Conservation (phyloP, 2,329 filamentous ascomycete genomes). For the Venturia effusa region DNA sequence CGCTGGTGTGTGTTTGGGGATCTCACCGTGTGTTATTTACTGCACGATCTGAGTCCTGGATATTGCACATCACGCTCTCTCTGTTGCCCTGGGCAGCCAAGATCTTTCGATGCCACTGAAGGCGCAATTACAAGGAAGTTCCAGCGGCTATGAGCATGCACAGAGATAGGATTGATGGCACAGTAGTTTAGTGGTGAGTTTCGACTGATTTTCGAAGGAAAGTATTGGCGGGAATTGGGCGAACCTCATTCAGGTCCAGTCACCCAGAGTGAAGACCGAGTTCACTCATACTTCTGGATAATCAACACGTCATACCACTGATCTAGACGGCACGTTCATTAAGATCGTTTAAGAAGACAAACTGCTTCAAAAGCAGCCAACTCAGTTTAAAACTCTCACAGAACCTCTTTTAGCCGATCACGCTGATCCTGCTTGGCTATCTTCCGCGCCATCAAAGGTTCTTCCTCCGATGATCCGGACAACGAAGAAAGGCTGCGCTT, state of each 20-base stretch:
- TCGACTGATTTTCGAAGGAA: too few species aligned
- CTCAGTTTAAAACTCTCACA: background rate
- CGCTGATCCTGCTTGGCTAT: background rate
- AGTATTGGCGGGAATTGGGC: background rate
- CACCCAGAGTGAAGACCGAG: background rate
- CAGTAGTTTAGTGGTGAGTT: background rate
- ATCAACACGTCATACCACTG: background rate
- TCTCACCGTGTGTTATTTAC: background rate
- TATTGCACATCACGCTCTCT: background rate
- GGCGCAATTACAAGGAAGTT: background rate
- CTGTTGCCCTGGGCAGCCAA: background rate
- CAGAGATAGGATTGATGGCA: background rate
- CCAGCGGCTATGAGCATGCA: background rate
- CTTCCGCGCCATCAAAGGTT: background rate
- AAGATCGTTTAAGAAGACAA: background rate
- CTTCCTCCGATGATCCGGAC: background rate
- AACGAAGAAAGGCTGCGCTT: background rate
- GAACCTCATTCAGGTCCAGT: background rate
- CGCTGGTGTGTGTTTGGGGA: background rate
- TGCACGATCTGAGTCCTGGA: background rate
- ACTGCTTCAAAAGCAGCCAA: background rate
- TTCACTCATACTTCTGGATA: background rate
- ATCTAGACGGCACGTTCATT: background rate
- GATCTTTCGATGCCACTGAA: background rate
- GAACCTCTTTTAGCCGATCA: background rate